Percentiles rank a stretch among this genome's conserved stretches.
Evolutionary conservation across 768 basidiomycete species (phyloP).

Genomic region (Agrocybe praecox): DNA sequence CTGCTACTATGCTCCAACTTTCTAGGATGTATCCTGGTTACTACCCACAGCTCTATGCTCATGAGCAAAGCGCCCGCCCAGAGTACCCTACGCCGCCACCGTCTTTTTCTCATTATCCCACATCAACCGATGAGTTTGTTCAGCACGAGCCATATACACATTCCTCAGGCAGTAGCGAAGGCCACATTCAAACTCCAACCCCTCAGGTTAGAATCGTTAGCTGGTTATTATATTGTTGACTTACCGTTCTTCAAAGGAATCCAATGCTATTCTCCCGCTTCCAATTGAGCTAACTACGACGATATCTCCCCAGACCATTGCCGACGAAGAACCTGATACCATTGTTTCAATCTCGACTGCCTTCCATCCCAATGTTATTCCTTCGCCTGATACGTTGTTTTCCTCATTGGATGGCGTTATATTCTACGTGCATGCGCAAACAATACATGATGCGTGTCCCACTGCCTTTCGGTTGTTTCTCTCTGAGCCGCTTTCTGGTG

Average conservation of each 20-base stretch:
- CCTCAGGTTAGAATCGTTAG: background rate
- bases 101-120: background rate
- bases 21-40: background rate
- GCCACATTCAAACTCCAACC: background rate
- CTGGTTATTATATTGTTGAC: background rate
- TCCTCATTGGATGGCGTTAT: slow-evolving; percentile 60
- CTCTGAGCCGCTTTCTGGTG: slow-evolving; percentile 1
- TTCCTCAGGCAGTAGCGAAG: background rate
- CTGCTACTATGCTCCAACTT: background rate
- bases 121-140: background rate
- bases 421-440: slow-evolving; percentile 57
- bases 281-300: no score
- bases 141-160: background rate
- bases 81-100: background rate
- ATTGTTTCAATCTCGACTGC: slow-evolving; percentile 23
- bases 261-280: no score
- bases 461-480: slow-evolving; percentile 48
- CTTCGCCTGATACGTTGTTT: slow-evolving; percentile 33
- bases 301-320: background rate
- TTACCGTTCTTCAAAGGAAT: no score
- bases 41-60: background rate
- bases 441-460: slow-evolving; percentile 44
- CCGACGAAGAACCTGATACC: background rate
- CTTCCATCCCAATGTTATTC: slow-evolving; percentile 23
- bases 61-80: background rate